Base-by-base conservation (phyloP, 1,284 basidiomycete species). In the Schizophyllum commune region DNA sequence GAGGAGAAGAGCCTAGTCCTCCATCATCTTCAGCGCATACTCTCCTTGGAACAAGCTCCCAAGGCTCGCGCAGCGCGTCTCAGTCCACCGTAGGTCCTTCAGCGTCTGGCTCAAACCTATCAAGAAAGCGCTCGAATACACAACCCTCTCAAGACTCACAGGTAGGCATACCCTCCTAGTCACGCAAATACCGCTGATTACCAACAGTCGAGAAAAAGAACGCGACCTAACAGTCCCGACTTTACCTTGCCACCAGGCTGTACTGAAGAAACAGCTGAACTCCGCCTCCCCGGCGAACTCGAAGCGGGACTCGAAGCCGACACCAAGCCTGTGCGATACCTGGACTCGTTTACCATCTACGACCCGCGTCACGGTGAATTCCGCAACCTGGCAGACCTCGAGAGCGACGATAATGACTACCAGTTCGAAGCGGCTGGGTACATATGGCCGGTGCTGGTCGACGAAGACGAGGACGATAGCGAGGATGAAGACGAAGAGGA, bases 391-490 rank as follows among this genome's bases (percentile, higher is more conserved):
- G 17, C 13, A 13, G 39, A 47, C 13, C 13, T 47, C 39, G 39
- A 47, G 39, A 47, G 27, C 27, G 27, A 47, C 9, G 39, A 47
- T 13, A 47, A 47, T 17, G 39, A 11, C 39, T 47, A 47, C 39
- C 39, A 47, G 39, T 47, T 47, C 17, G 39, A 47, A 17, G 39
- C 39, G 39, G 39, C 39, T 11, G 39, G 39, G 39, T 47, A 47
- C 39, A 47, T 17, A 11, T 47, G 39, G 39, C 39, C 39, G 39
- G 39, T 47, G 3, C 13, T 47, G 4, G 39, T 47, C n/a, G 68
- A 69, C 22, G 68, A 71, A 17, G 68, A 59, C n/a, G 67, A 68
- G 7, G 66, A 66, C 1, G 66, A 64, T n/a, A 65, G 68, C 0
- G 67, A 68, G 9, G 65, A 67, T 5, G 62, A 62, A 5, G 66